phyloP scores from a whole-genome alignment of 257 asterid genomes.

The Echites panduratus region DNA sequence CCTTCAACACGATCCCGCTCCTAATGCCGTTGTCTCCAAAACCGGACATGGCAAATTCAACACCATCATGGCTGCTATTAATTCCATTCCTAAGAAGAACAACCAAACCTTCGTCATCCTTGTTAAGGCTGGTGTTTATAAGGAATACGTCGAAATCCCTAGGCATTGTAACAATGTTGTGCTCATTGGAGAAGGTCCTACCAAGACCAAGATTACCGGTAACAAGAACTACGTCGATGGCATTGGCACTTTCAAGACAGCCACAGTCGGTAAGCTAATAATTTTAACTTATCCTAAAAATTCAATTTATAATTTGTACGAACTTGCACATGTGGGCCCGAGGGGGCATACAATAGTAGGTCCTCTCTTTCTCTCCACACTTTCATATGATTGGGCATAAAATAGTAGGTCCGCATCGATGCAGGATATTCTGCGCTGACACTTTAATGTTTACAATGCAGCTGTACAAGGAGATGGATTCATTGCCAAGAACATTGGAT shows the following conservation, averaged over 20 bases:
- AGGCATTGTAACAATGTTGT: constrained; percentile 16
- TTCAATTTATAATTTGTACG: too few species aligned
- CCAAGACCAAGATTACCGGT: constrained; percentile 35
- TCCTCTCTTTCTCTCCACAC: too few species aligned
- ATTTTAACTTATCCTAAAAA: too few species aligned
- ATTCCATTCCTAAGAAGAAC: constrained; percentile 12
- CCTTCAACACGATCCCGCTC: constrained; percentile 15
- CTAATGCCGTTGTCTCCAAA: constrained; percentile 41
- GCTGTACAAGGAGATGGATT: constrained; percentile 55
- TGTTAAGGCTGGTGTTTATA: constrained; percentile 33
- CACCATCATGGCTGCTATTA: constrained; percentile 24
- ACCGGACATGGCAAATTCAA: constrained; percentile 35
- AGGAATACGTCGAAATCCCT: constrained; percentile 23
- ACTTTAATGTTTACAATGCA: constrained; percentile 14
- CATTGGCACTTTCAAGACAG: constrained; percentile 25
- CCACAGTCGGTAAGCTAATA: constrained; percentile 35
- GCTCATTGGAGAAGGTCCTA: constrained; percentile 39
- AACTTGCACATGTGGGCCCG: too few species aligned
- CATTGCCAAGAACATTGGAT: constrained; percentile 59
- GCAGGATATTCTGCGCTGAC: too few species aligned
- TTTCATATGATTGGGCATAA: too few species aligned
- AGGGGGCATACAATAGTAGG: too few species aligned
- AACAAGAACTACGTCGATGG: constrained; percentile 24
- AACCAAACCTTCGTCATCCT: constrained; percentile 21
- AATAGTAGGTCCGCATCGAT: too few species aligned